These are phyloP conservation scores for Colletotrichum orbiculare DNA, from an alignment of 2,329 filamentous ascomycete species.

Conservation along the genomic window DNA sequence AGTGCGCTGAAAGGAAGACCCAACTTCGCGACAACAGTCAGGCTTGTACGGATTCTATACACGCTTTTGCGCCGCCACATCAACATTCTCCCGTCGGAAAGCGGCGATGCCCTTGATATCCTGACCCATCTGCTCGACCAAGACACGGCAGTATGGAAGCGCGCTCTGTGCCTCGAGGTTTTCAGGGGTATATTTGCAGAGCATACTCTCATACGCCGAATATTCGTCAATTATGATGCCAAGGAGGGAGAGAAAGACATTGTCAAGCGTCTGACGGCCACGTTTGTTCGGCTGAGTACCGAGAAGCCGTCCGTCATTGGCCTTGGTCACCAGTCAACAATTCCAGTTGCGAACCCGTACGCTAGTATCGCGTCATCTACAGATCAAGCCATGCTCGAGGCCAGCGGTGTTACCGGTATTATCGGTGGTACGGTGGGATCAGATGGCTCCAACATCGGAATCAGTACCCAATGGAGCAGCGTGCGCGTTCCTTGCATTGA, in stretches of 20 bases:
- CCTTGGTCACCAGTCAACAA: slow-evolving; percentile 86
- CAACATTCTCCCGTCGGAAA: slow-evolving; percentile 78
- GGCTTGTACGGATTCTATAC: slow-evolving; percentile 85
- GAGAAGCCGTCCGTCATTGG: slow-evolving; percentile 93
- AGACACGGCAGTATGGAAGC: slow-evolving; percentile 86
- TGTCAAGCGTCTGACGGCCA: slow-evolving; percentile 83
- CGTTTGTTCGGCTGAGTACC: slow-evolving; percentile 91
- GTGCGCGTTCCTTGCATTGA: slow-evolving; percentile 91
- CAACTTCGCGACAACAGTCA: slow-evolving; percentile 83
- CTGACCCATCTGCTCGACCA: slow-evolving; percentile 90
- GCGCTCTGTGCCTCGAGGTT: slow-evolving; percentile 90
- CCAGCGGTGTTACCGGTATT: slow-evolving; percentile 86
- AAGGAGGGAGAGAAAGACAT: slow-evolving; percentile 78
- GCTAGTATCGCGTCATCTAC: slow-evolving; percentile 68
- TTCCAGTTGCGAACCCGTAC: slow-evolving; percentile 72
- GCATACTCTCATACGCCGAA: slow-evolving; percentile 78
- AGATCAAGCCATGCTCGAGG: slow-evolving; percentile 90
- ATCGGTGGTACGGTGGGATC: slow-evolving; percentile 79
- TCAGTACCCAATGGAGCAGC: slow-evolving; percentile 92
- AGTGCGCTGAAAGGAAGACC: slow-evolving; percentile 81
- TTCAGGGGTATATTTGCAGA: slow-evolving; percentile 89
- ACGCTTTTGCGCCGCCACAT: slow-evolving; percentile 84
- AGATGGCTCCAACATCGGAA: slow-evolving; percentile 77
- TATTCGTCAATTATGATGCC: slow-evolving; percentile 84
- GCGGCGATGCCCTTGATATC: slow-evolving; percentile 83